These are phyloP conservation scores for Didymella exigua DNA, from an alignment of 2,329 filamentous ascomycete species.

Conservation along the genomic window DNA sequence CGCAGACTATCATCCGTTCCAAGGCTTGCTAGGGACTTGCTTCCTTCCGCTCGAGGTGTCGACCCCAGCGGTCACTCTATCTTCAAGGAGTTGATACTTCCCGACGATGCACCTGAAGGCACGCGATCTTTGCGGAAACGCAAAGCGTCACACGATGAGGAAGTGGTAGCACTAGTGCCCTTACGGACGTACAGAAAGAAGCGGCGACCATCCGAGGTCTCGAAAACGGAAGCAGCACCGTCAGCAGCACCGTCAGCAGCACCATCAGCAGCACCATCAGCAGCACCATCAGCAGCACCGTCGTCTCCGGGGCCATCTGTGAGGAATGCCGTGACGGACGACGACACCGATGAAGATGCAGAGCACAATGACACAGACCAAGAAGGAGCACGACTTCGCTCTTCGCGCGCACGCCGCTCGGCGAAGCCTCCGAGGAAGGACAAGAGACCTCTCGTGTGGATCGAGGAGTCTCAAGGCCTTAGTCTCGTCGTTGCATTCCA, in stretches of 20 bases:
- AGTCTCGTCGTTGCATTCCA: slow-evolving; percentile 45
- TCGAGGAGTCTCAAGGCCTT: slow-evolving; percentile 39
- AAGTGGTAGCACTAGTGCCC: slow-evolving; percentile 60
- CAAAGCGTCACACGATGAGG: slow-evolving; percentile 74
- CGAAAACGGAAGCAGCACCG: slow-evolving; percentile 38
- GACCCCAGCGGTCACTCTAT: slow-evolving; percentile 71
- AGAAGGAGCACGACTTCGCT: slow-evolving; percentile 37
- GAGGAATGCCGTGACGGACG: slow-evolving; percentile 39
- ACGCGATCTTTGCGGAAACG: slow-evolving; percentile 81
- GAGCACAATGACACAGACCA: slow-evolving; percentile 39
- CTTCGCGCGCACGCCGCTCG: slow-evolving; percentile 41
- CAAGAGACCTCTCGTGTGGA: slow-evolving; percentile 45
- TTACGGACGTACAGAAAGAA: slow-evolving; percentile 50
- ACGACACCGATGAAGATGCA: slow-evolving; percentile 35
- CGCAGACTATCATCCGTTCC: slow-evolving; percentile 65
- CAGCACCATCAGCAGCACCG: slow-evolving; percentile 33
- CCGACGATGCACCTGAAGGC: slow-evolving; percentile 76
- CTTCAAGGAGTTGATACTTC: slow-evolving; percentile 73
- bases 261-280: slow-evolving; percentile 34
- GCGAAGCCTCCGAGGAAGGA: slow-evolving; percentile 41
- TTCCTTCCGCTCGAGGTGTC: slow-evolving; percentile 70
- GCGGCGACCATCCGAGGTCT: slow-evolving; percentile 46
- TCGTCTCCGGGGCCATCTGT: slow-evolving; percentile 39
- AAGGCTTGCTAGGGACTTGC: slow-evolving; percentile 71
- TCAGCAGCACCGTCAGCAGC: slow-evolving; percentile 38